Evolutionary conservation across 495 filamentous ascomycete species (phyloP), one percentile per base, ranked within the genome.

Genomic region (Cladorrhinum samala): DNA sequence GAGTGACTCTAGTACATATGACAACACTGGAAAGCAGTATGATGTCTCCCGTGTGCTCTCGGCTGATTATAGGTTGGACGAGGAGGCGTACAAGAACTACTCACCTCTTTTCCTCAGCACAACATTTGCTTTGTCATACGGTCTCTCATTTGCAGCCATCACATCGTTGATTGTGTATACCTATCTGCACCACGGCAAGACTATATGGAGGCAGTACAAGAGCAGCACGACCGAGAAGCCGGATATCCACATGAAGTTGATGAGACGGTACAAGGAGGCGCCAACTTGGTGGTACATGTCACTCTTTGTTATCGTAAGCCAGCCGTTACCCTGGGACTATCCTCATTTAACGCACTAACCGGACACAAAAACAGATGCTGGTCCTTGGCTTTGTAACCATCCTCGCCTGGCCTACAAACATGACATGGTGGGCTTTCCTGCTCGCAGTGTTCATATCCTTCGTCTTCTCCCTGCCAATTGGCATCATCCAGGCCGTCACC

Each of bases 61-160:
- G 0, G 46, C 72, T 8, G 67, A 78, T 3, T 71, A 74, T 20
- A 80, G 74, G 6, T 69, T 85, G 41, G 68, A 82, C 42, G 68
- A 75, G 52, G 68, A 63, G 49, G 77, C 73, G 2, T 84, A 85
- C 63, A 68, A 82, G 50, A 61, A 67, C 2, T 85, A 86, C 63
- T 85, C 81, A 9, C 83, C 82, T 0, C 70, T 84, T 14, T 86
- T 81, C 54, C 66, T 86, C 14, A 83, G 75, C 53, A 83, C 81
- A 21, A 79, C 80, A 0, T 86, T 83, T 56, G 75, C 81, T 45
- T 64, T 85, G 45, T 77, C 81, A 0, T 89, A 88, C 51, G 85
- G 84, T 0, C 69, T 89, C 1, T 84, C 83, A 1, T 89, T 89
- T 57, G 86, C 86, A 14, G 80, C 85, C 27, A 79, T 88, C 33